Percentiles rank a stretch among this genome's conserved stretches.
phyloP scores from a whole-genome alignment of 148 eudicot species.

The Mesembryanthemum crystallinum region DNA sequence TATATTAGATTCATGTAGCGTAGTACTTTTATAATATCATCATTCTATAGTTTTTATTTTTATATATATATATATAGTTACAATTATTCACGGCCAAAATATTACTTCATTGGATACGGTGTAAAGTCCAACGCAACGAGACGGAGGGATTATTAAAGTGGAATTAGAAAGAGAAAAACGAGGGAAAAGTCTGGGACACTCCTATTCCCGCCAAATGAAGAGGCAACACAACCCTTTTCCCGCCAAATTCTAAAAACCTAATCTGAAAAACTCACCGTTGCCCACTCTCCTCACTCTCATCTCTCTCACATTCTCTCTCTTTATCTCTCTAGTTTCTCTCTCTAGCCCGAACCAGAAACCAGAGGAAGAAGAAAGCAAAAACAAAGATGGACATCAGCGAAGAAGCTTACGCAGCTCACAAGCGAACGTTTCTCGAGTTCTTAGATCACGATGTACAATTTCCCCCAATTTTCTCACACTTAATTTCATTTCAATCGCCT shows the following conservation, averaged over 20 bases:
- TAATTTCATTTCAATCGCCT: background rate
- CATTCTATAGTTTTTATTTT: too few species aligned
- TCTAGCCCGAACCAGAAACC: background rate
- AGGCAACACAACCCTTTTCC: background rate
- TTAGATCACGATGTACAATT: slow-evolving; percentile 64
- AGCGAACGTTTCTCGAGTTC: slow-evolving; percentile 78
- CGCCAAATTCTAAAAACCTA: slow-evolving; percentile 23
- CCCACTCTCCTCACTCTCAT: background rate
- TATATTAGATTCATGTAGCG: too few species aligned
- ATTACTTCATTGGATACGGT: too few species aligned
- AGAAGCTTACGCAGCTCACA: slow-evolving; percentile 74
- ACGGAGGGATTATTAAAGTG: too few species aligned
- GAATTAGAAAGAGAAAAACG: background rate
- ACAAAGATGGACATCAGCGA: slow-evolving; percentile 73
- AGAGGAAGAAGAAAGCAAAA: too few species aligned
- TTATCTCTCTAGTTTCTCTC: background rate
- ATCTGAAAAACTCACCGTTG: background rate
- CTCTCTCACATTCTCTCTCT: background rate
- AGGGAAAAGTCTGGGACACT: background rate
- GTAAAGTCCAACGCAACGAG: too few species aligned
- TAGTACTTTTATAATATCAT: too few species aligned
- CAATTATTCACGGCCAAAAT: too few species aligned
- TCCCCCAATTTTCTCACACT: background rate
- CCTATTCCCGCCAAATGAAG: background rate
- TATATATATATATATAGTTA: too few species aligned